Evolutionary conservation across 768 basidiomycete species (phyloP).

Genomic region (Agrocybe chaxingu): DNA sequence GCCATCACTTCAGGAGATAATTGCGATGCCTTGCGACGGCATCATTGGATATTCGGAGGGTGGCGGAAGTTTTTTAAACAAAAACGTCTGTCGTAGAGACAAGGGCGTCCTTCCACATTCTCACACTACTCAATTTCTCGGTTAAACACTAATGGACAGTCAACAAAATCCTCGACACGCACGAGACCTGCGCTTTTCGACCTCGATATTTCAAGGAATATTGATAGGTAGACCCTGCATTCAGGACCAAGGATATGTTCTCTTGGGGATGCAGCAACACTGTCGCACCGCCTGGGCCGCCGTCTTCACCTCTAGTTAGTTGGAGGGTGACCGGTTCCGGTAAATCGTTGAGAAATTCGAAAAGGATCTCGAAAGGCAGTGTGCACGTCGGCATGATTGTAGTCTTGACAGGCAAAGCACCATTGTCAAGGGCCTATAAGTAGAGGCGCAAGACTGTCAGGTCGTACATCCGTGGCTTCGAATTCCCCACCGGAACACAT

Average conservation of each 20-base stretch:
- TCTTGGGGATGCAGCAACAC: constrained; percentile 39
- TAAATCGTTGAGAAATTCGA: constrained; percentile 51
- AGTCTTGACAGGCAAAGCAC: not conserved
- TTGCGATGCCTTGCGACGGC: constrained; percentile 8
- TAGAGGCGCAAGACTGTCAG: constrained; percentile 5
- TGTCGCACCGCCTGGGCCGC: constrained; percentile 21
- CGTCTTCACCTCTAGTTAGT: constrained; percentile 27
- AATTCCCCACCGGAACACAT: constrained; percentile 11
- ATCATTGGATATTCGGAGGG: constrained; percentile 1
- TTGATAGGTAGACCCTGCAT: constrained; percentile 44
- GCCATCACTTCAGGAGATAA: constrained; percentile 3
- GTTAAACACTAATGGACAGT: not conserved
- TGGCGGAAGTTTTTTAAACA: constrained; percentile 9
- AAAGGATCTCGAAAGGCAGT: constrained; percentile 48
- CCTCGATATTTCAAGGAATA: constrained; percentile 40
- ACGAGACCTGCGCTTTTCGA: constrained; percentile 42
- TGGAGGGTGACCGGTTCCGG: constrained; percentile 35
- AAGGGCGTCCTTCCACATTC: constrained; percentile 41
- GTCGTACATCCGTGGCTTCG: constrained; percentile 4
- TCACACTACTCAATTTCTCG: constrained; percentile 28
- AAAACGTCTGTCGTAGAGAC: constrained; percentile 29
- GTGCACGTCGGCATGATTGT: constrained; percentile 44
- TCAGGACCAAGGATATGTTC: constrained; percentile 42
- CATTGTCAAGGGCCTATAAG: not conserved
- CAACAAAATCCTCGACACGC: constrained; percentile 19